A percentile compares a stretch with the other conserved stretches of the same genome.
Evolutionary conservation across 1,284 basidiomycete genomes (phyloP).

Genomic region (Tylopilus sp.): DNA sequence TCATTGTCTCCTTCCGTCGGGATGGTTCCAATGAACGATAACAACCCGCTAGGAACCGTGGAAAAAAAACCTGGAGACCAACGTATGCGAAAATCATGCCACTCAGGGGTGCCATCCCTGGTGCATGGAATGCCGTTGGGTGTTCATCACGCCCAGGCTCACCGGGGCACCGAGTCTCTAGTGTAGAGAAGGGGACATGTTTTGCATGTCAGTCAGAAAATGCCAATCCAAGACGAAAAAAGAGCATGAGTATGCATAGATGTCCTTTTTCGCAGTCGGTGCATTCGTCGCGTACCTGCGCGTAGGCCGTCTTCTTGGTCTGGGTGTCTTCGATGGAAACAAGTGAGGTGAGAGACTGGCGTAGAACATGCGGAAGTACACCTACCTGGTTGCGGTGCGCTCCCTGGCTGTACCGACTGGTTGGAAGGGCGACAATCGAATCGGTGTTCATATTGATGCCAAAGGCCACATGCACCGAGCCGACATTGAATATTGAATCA

Average conservation of each 20-base stretch:
- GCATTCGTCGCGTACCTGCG: neutral
- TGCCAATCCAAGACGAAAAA: no score
- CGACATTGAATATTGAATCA: no score
- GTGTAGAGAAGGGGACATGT: neutral
- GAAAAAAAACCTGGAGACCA: no score
- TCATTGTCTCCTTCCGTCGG: no score
- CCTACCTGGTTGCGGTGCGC: neutral
- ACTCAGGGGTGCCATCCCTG: no score
- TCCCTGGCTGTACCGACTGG: neutral
- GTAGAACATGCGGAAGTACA: neutral
- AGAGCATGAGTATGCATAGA: no score
- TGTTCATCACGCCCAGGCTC: neutral
- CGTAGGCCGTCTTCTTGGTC: neutral
- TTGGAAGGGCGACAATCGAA: neutral
- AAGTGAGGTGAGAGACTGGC: neutral
- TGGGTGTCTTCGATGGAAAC: neutral
- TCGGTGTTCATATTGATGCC: no score
- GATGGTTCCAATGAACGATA: no score
- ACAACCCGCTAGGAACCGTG: no score
- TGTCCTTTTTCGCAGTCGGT: neutral
- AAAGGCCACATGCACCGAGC: no score
- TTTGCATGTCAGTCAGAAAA: neutral
- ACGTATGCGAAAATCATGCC: no score
- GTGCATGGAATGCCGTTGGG: no score
- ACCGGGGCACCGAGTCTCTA: neutral